Percentiles rank a stretch among this genome's conserved stretches.
Evolutionary conservation across 176 grass and related monocot species (phyloP).

Genomic region (Oryza glaberrima): DNA sequence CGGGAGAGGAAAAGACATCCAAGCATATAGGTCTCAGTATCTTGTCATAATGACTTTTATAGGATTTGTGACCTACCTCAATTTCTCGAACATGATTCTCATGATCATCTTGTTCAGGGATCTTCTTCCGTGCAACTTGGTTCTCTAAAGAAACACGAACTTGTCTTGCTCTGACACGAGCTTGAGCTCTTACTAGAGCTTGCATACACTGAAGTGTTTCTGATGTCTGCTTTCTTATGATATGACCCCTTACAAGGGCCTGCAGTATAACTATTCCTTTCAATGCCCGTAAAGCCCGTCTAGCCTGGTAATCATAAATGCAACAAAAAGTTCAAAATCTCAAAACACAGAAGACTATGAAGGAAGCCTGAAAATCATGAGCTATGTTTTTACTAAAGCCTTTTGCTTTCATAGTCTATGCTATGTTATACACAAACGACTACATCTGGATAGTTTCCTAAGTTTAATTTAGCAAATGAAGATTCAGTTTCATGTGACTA

Average conservation of each 20-base stretch:
- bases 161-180: slow-evolving; percentile 82
- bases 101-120: slow-evolving; percentile 62
- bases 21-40: not conserved
- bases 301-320: slow-evolving; percentile 68
- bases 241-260: slow-evolving; percentile 88
- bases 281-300: slow-evolving; percentile 83
- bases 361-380: slow-evolving; percentile 28
- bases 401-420: slow-evolving; percentile 6
- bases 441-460: slow-evolving; percentile 23
- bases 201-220: slow-evolving; percentile 96
- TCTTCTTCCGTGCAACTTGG: slow-evolving; percentile 57
- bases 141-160: slow-evolving; percentile 81
- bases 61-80: slow-evolving; percentile 60
- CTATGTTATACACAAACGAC: slow-evolving; percentile 10
- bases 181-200: slow-evolving; percentile 79
- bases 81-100: slow-evolving; percentile 62
- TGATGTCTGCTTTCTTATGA: slow-evolving; percentile 88
- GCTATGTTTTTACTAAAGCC: not conserved
- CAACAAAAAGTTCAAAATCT: slow-evolving; percentile 25
- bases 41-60: slow-evolving; percentile 7
- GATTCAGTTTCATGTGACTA: slow-evolving; percentile 3
- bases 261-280: slow-evolving; percentile 94
- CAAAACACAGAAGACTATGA: slow-evolving; percentile 13
- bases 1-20: not conserved
- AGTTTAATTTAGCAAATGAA: slow-evolving; percentile 28